Base-by-base conservation (phyloP, 1,139 yeast genomes). In the Candida pseudoviswanathii region DNA sequence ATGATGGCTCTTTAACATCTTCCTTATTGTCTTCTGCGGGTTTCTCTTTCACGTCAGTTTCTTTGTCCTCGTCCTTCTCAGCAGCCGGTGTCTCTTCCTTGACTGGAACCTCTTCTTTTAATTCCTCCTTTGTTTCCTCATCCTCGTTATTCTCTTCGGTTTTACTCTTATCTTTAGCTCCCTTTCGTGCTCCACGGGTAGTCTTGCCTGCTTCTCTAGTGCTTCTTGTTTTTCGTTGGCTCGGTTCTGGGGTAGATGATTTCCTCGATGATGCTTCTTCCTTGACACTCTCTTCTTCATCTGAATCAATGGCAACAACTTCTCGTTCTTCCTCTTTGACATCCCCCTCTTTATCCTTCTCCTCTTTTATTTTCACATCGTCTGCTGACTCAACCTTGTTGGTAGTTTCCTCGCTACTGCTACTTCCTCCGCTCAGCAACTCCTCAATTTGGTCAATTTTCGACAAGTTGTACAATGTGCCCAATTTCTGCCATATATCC, bases 401-500 rank as follows among this genome's bases (percentile, higher is more conserved):
- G 7, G 21, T 44, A 11, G 38, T 57, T 36, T 58, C 47, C 27
- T 24, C 39, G 2, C 39, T 32, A 29, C 42, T 39, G 27, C 27
- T 36, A 11, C 32, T 21, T 33, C 49, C 33, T 5, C 41, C 59
- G 45, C 61, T 61, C 45, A 42, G 45, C 8, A 34, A n/a, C 41
- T 53, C 55, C 40, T 82, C 89, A 24, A 82, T 55, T 38, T 68
- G 75, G 54, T 85, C 89, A 16, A 85, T 70, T 41, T 78, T 79
- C 6, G 75, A 71, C 43, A 87, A 66, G 58, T 86, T 76, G 60
- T 85, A 88, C 43, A 82, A 66, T 24, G 70, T 68, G 2, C 60
- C 67, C 16, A 88, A 71, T 58, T 83, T 84, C 16, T 68, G 72
- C 86, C 89, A 82, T 6, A 88, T 72, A 42, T 85, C 87, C 1